Conservation (phyloP, 2,329 filamentous ascomycete species). For the Colletotrichum theobromicola region DNA sequence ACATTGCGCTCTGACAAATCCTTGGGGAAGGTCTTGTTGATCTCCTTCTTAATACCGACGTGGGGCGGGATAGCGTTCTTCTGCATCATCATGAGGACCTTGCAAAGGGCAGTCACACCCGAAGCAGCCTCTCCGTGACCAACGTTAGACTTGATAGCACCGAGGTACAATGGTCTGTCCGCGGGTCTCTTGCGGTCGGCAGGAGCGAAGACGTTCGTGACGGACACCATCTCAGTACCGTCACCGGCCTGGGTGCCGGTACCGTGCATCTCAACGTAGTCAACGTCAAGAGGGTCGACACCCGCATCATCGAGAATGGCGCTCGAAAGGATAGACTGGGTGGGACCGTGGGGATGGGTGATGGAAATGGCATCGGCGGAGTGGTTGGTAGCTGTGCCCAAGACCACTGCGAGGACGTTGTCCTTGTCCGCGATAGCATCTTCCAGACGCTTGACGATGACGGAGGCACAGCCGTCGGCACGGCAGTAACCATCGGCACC, state of each 20-base stretch:
- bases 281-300: constrained; percentile 77
- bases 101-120: constrained; percentile 66
- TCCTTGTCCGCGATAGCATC: constrained; percentile 81
- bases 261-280: constrained; percentile 89
- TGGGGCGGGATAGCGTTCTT: constrained; percentile 69
- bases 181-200: constrained; percentile 48
- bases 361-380: constrained; percentile 83
- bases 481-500: constrained; percentile 84
- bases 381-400: constrained; percentile 80
- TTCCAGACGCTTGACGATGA: constrained; percentile 80
- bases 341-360: constrained; percentile 80
- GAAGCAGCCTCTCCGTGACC: constrained; percentile 69
- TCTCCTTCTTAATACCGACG: constrained; percentile 68
- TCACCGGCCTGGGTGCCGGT: constrained; percentile 89
- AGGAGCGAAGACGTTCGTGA: constrained; percentile 62
- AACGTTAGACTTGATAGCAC: constrained; percentile 68
- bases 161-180: constrained; percentile 63
- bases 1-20: constrained; percentile 64
- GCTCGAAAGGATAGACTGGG: constrained; percentile 75
- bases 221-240: constrained; percentile 80
- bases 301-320: constrained; percentile 74
- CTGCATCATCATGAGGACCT: constrained; percentile 69
- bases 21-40: constrained; percentile 64
- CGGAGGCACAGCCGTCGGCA: constrained; percentile 75
- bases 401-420: constrained; percentile 76